Evolutionary conservation across 106 monocot species (phyloP).

Genomic region (Apostasia ramifera): DNA sequence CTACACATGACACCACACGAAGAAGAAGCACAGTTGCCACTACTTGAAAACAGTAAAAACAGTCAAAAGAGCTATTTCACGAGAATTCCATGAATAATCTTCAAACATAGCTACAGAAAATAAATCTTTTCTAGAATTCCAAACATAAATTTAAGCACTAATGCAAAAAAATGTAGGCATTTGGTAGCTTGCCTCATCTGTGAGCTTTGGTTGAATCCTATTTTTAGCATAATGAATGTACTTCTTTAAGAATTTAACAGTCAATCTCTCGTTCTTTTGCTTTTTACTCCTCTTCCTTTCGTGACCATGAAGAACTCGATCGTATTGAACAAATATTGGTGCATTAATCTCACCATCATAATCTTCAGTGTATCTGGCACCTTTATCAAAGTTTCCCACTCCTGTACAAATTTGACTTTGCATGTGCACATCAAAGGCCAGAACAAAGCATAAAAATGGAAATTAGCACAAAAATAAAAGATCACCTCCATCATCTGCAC

Average conservation of each 20-base stretch:
- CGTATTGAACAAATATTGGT: constrained; percentile 85
- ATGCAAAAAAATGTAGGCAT: background rate
- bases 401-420: constrained; percentile 24
- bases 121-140: too few relatives aligned
- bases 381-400: constrained; percentile 31
- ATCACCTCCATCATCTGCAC: constrained; percentile 63
- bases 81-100: background rate
- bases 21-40: too few relatives aligned
- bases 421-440: constrained; percentile 2
- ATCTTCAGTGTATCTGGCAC: constrained; percentile 80
- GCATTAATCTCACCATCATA: constrained; percentile 75
- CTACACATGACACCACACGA: too few relatives aligned
- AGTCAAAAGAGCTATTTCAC: too few relatives aligned
- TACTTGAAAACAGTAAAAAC: too few relatives aligned
- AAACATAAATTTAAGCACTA: background rate
- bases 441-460: background rate
- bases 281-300: constrained; percentile 70
- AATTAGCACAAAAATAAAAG: background rate
- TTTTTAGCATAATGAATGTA: constrained; percentile 96
- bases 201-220: constrained; percentile 81
- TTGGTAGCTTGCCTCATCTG: constrained; percentile 63
- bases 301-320: constrained; percentile 90
- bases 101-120: background rate
- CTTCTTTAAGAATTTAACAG: constrained; percentile 93
- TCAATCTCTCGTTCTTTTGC: constrained; percentile 64